Base-by-base conservation (phyloP, 805 yeast species). In the Kluyveromyces nonfermentans region DNA sequence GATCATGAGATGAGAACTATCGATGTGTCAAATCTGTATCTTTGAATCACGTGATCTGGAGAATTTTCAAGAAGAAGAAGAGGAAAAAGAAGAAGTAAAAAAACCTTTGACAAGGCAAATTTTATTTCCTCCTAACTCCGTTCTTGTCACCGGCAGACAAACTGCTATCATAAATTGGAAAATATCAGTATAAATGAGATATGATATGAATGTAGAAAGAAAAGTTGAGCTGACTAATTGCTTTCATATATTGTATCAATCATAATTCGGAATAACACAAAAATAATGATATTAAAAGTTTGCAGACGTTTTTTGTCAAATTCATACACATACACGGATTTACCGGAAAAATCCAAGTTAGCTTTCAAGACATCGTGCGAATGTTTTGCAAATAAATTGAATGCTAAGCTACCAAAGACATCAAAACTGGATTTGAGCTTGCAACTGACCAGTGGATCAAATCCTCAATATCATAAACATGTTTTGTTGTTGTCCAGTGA, bases 391-490 rank as follows among this genome's bases (percentile, higher is more conserved):
- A 42, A 46, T 5, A 37, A 38, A 7, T 22, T 56, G 18, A 55
- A 54, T 37, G 36, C 41, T 5, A 41, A 10, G 7, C 38, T 55
- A 33, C 50, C 50, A 7, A 7, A 34, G 7, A 46, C 45, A n/a
- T 37, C 21, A 4, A 43, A 46, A 19, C 37, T 59, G 15, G 54
- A 54, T 28, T 28, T 25, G 5, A 20, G 41, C 14, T 34, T 46
- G 3, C 32, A 43, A 35, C 35, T 57, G 18, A 57, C 60, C 8
- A 41, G 38, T 1, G 46, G 41, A 30, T 45, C 44, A 2, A 42
- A 42, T 18, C 64, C 63, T 1, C 40, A 28, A 2, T 58, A 53
- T 31, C 50, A 51, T 20, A 56, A 50, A 42, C 64, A 59, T 36
- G 46, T 56, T 15, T 31, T 56, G 33, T 43, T 58, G 14, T 33